Conservation (phyloP, 768 basidiomycete genomes). For the Exidia glandulosa region DNA sequence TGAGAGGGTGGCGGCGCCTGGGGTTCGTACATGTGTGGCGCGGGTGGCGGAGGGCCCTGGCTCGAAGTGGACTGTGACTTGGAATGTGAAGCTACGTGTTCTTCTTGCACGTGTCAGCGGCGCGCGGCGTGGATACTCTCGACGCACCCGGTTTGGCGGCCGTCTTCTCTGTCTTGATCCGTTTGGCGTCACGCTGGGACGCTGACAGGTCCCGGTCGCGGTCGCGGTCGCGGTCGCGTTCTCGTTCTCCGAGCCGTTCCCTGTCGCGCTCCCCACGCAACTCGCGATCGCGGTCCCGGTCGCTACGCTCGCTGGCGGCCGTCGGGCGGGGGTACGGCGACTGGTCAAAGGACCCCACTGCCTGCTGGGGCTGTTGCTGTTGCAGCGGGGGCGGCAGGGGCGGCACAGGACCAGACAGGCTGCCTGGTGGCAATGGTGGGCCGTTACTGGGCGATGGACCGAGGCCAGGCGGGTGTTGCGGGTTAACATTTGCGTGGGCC, state of each 20-base stretch:
- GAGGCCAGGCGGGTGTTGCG: slow-evolving; percentile 15
- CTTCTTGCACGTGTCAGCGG: not conserved
- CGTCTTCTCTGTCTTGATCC: slow-evolving; percentile 39
- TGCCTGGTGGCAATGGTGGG: slow-evolving; percentile 1
- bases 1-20: not conserved
- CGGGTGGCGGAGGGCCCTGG: not conserved
- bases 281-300: slow-evolving; percentile 26
- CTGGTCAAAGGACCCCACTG: slow-evolving; percentile 17
- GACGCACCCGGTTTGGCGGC: not conserved
- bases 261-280: slow-evolving; percentile 3
- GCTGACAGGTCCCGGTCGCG: slow-evolving; percentile 29
- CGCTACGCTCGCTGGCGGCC: slow-evolving; percentile 16
- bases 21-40: not conserved
- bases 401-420: slow-evolving; percentile 11
- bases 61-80: not conserved
- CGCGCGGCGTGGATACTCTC: not conserved
- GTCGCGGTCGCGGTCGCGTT: slow-evolving; percentile 28
- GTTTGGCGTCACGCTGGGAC: slow-evolving; percentile 45
- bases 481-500: slow-evolving; percentile 6
- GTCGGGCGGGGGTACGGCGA: slow-evolving; percentile 25
- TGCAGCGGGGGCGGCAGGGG: slow-evolving; percentile 4
- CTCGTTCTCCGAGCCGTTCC: slow-evolving; percentile 19
- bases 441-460: slow-evolving; percentile 11
- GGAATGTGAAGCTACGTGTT: not conserved
- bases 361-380: slow-evolving; percentile 11